Percentiles rank a stretch among this genome's conserved stretches.
These are phyloP conservation scores for Saccharomyces paradoxus DNA, from an alignment of 805 yeast genomes.

Conservation along the genomic window DNA sequence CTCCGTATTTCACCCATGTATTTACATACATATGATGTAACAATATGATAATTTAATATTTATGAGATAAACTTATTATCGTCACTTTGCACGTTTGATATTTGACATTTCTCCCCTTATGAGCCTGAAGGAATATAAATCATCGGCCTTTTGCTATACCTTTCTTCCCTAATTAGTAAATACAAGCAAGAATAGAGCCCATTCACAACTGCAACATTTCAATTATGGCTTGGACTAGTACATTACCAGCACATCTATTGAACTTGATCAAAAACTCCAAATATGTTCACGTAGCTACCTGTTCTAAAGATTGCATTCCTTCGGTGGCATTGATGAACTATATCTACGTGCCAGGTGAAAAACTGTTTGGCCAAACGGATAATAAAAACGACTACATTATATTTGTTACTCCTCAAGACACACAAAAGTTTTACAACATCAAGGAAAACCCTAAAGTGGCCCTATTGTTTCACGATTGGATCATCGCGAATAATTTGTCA, in stretches of 20 bases:
- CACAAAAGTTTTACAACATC: slow-evolving; percentile 70
- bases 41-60: background rate
- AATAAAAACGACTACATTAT: slow-evolving; percentile 42
- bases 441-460: slow-evolving; percentile 68
- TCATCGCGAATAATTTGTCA: slow-evolving; percentile 45
- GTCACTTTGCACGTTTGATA: background rate
- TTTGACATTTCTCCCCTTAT: background rate
- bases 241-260: slow-evolving; percentile 33
- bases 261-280: slow-evolving; percentile 50
- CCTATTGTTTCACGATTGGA: slow-evolving; percentile 85
- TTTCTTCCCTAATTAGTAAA: background rate
- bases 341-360: slow-evolving; percentile 48
- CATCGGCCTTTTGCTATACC: background rate
- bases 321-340: slow-evolving; percentile 91
- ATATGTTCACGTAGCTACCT: slow-evolving; percentile 80
- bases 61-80: background rate
- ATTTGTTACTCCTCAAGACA: slow-evolving; percentile 60
- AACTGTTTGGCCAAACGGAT: slow-evolving; percentile 28
- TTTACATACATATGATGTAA: background rate
- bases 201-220: background rate
- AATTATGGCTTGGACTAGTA: slow-evolving; percentile 27
- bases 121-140: slow-evolving; percentile 23
- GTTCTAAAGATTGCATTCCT: slow-evolving; percentile 57
- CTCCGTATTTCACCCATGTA: background rate
- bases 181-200: background rate